Conservation (phyloP, 106 monocot genomes). For the Xerophyta viscosa region DNA sequence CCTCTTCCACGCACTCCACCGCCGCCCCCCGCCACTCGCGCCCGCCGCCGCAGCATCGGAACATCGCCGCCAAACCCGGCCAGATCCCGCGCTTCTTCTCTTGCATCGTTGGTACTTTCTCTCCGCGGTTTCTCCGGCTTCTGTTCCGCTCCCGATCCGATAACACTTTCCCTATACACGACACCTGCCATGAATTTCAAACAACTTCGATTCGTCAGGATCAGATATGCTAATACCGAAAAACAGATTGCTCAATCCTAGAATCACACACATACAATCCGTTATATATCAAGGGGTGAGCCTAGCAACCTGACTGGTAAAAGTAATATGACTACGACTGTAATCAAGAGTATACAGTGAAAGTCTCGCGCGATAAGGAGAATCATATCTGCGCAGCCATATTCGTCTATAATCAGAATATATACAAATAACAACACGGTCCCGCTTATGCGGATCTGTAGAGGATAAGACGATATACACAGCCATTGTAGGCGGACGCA, state of each 20-base stretch:
- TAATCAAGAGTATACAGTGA: too few relatives aligned
- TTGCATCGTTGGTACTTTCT: background rate
- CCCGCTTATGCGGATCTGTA: too few relatives aligned
- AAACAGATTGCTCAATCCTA: too few relatives aligned
- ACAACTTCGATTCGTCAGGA: background rate
- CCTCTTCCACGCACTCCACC: conserved; percentile 8
- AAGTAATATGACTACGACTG: too few relatives aligned
- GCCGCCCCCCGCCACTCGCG: background rate
- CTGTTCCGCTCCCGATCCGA: conserved; percentile 27
- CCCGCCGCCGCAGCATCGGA: background rate
- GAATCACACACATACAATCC: too few relatives aligned
- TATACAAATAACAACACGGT: too few relatives aligned
- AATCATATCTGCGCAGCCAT: too few relatives aligned
- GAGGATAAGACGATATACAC: background rate
- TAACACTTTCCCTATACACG: conserved; percentile 64
- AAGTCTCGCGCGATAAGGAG: too few relatives aligned
- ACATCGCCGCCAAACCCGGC: background rate
- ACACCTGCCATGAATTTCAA: conserved; percentile 17
- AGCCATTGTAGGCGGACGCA: background rate
- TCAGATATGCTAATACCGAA: background rate
- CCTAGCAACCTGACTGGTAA: too few relatives aligned
- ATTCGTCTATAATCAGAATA: too few relatives aligned
- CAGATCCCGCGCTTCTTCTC: background rate
- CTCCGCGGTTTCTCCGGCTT: background rate
- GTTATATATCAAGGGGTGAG: too few relatives aligned